A percentile compares a stretch with the other conserved stretches of the same genome.
These are phyloP conservation scores for Botrytis cinerea DNA, from an alignment of 2,329 filamentous ascomycete species.

Conservation along the genomic window DNA sequence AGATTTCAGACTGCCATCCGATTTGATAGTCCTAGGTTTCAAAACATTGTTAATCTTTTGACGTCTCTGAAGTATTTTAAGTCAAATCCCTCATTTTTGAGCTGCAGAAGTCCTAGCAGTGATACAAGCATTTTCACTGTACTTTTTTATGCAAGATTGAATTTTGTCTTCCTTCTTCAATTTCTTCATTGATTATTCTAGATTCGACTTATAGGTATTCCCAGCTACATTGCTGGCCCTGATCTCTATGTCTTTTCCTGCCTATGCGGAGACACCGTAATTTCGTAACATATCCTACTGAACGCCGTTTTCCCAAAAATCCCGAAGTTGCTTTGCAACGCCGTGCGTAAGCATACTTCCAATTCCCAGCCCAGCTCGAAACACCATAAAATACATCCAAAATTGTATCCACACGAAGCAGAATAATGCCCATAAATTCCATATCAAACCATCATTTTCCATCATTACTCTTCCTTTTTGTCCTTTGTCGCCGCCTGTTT, in stretches of 20 bases:
- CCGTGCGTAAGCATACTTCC: neutral
- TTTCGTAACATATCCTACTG: neutral
- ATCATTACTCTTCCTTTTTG: neutral
- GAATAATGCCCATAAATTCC: neutral
- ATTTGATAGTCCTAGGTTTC: too few relatives aligned
- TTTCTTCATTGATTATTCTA: neutral
- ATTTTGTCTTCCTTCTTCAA: neutral
- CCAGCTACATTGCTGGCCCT: neutral
- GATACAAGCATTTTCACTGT: neutral
- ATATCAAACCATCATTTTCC: neutral
- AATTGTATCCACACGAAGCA: neutral
- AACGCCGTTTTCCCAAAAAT: neutral
- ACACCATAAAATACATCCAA: neutral
- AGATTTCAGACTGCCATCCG: neutral
- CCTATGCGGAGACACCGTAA: neutral
- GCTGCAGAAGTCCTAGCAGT: neutral
- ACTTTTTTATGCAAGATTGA: neutral
- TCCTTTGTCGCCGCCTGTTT: neutral
- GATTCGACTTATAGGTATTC: neutral
- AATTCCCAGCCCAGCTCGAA: neutral
- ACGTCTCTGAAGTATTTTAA: neutral
- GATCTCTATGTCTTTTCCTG: neutral
- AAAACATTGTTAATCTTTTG: neutral
- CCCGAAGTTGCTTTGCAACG: neutral
- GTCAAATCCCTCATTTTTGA: rapidly evolving